These are phyloP conservation scores for Fermentozyma sake DNA, from an alignment of 1,139 yeast genomes.

Conservation along the genomic window DNA sequence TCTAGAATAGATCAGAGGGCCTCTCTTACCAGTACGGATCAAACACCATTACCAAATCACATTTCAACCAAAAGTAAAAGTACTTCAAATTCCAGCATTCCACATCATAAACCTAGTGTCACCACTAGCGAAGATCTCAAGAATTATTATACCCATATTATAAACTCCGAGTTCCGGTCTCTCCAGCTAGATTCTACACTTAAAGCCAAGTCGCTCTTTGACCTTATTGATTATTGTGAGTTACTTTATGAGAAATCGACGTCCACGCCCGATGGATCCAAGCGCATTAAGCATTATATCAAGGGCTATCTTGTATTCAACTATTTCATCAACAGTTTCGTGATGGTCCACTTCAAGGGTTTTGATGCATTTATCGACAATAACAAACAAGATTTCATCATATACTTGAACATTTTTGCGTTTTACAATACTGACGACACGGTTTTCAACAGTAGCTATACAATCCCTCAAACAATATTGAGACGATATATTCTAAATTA, in stretches of 20 bases:
- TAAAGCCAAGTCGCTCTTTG: constrained; percentile 35
- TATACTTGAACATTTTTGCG: constrained; percentile 41
- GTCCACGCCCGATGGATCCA: constrained; percentile 3
- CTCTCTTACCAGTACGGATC: too few species aligned
- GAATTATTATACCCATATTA: constrained; percentile 22
- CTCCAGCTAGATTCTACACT: constrained; percentile 33
- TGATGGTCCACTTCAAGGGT: constrained; percentile 43
- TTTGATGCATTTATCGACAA: constrained; percentile 39
- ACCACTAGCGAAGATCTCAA: too few species aligned
- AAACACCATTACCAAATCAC: too few species aligned
- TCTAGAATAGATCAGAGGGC: too few species aligned
- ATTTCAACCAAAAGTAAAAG: too few species aligned
- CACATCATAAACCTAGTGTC: too few species aligned
- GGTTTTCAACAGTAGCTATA: constrained; percentile 18
- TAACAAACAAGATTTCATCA: constrained; percentile 38
- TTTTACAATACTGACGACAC: constrained; percentile 33
- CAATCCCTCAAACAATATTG: constrained; percentile 20
- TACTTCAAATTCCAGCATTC: too few species aligned
- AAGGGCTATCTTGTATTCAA: constrained; percentile 41
- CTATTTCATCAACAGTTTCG: constrained; percentile 41
- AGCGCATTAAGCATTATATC: constrained; percentile 23
- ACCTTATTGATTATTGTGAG: constrained; percentile 41
- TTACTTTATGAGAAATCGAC: constrained; percentile 33
- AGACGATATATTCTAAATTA: constrained; percentile 28
- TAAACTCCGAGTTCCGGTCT: constrained; percentile 33